Percentiles rank a stretch among this genome's conserved stretches.
Conservation (phyloP, 306 rosid species). For the Trifolium dubium region DNA sequence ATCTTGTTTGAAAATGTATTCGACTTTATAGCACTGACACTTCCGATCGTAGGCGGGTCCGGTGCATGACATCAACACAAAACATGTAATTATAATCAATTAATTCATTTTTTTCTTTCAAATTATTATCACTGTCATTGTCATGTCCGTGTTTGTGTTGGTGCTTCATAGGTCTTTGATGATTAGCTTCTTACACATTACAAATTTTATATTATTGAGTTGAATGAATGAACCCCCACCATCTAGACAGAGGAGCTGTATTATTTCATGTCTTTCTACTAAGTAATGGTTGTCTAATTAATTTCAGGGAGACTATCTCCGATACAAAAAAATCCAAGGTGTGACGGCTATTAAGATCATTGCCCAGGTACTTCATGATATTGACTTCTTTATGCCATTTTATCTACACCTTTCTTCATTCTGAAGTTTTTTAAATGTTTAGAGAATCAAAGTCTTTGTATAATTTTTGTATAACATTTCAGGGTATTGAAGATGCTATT, state of each 20-base stretch:
- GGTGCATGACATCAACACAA: too few species aligned
- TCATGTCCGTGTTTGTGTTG: too few species aligned
- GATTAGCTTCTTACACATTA: not conserved
- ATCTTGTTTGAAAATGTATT: too few species aligned
- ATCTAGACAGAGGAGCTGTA: slow-evolving; percentile 6
- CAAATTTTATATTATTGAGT: not conserved
- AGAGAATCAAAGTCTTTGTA: not conserved
- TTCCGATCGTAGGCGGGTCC: too few species aligned
- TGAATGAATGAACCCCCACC: not conserved
- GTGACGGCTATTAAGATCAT: slow-evolving; percentile 89
- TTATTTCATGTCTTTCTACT: not conserved
- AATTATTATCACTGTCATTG: too few species aligned
- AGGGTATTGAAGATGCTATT: slow-evolving; percentile 75
- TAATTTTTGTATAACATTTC: slow-evolving; percentile 36
- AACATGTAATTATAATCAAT: too few species aligned
- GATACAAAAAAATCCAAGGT: slow-evolving; percentile 85
- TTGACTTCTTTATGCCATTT: slow-evolving; percentile 31
- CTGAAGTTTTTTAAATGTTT: slow-evolving; percentile 16
- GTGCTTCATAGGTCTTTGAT: not conserved
- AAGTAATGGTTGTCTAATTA: slow-evolving; percentile 38
- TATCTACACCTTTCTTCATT: slow-evolving; percentile 1
- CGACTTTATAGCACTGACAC: too few species aligned
- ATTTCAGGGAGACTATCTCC: slow-evolving; percentile 80
- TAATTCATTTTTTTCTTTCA: too few species aligned
- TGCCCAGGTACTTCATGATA: slow-evolving; percentile 67